Evolutionary conservation across 768 basidiomycete species (phyloP).

Genomic region (Phallus indusiatus): DNA sequence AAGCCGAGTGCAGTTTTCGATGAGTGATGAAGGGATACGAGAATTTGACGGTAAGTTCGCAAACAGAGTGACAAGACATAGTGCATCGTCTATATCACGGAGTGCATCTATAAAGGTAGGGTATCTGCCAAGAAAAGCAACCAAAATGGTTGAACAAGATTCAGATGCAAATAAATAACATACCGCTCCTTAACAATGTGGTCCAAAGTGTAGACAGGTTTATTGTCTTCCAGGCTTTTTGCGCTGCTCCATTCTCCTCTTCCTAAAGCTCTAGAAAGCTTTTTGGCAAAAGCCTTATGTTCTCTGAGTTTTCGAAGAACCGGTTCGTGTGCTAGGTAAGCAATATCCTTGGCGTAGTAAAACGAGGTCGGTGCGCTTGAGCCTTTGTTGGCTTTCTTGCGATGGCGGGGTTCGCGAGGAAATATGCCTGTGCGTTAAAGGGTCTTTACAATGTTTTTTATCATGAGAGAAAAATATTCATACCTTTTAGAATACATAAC

Average conservation of each 20-base stretch:
- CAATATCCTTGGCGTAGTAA: conserved; percentile 97
- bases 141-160: conserved; percentile 3
- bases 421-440: conserved; percentile 64
- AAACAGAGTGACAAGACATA: conserved; percentile 92
- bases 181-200: conserved; percentile 98
- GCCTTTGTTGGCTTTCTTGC: conserved; percentile 94
- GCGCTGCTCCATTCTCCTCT: conserved; percentile 93
- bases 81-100: conserved; percentile 92
- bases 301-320: conserved; percentile 88
- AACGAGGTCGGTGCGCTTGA: conserved; percentile 95
- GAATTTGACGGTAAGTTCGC: conserved; percentile 82
- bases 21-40: conserved; percentile 69
- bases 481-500: conserved; percentile 95
- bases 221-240: conserved; percentile 87
- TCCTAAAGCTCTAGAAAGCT: conserved; percentile 86
- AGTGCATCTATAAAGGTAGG: conserved; percentile 94
- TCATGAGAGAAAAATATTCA: conserved; percentile 15
- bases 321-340: conserved; percentile 94
- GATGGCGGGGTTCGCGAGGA: conserved; percentile 87
- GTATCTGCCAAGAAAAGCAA: conserved; percentile 47
- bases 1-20: conserved; percentile 84
- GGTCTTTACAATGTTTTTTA: background rate
- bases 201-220: conserved; percentile 85
- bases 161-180: conserved; percentile 15
- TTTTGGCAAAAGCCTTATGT: conserved; percentile 98